A percentile compares a stretch with the other conserved stretches of the same genome.
These are phyloP conservation scores for Phytophthora multivora DNA, from an alignment of 352 stramenopile species.

Conservation along the genomic window DNA sequence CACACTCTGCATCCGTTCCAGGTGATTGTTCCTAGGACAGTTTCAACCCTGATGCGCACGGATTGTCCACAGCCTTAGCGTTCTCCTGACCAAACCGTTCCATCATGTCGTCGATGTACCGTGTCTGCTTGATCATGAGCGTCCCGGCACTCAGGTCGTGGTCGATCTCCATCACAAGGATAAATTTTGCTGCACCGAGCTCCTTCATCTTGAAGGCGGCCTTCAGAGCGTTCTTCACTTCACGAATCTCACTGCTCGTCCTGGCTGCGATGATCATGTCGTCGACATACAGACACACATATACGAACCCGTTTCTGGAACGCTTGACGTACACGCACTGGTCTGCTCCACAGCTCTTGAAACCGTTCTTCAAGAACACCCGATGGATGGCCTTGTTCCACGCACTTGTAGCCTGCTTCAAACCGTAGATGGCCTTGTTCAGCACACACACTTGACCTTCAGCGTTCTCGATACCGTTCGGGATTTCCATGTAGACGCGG, in stretches of 20 bases:
- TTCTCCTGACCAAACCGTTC: slow-evolving; percentile 19
- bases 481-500: slow-evolving; percentile 4
- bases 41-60: background rate
- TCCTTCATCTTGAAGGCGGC: slow-evolving; percentile 20
- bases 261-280: slow-evolving; percentile 24
- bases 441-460: slow-evolving; percentile 11
- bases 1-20: background rate
- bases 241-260: background rate
- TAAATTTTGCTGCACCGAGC: slow-evolving; percentile 13
- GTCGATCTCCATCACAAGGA: slow-evolving; percentile 30
- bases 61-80: slow-evolving; percentile 11
- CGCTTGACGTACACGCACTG: slow-evolving; percentile 30
- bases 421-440: slow-evolving; percentile 24
- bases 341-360: slow-evolving; percentile 11
- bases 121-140: slow-evolving; percentile 27
- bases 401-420: slow-evolving; percentile 23
- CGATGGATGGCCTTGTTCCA: slow-evolving; percentile 30
- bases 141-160: slow-evolving; percentile 1
- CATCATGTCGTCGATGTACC: slow-evolving; percentile 23
- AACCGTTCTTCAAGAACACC: slow-evolving; percentile 21
- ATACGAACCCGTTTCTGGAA: slow-evolving; percentile 4
- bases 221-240: slow-evolving; percentile 17
- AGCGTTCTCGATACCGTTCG: background rate
- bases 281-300: slow-evolving; percentile 11
- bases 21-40: slow-evolving; percentile 10